Conservation (phyloP, 805 yeast species). For the Isabelozyma rhagii region DNA sequence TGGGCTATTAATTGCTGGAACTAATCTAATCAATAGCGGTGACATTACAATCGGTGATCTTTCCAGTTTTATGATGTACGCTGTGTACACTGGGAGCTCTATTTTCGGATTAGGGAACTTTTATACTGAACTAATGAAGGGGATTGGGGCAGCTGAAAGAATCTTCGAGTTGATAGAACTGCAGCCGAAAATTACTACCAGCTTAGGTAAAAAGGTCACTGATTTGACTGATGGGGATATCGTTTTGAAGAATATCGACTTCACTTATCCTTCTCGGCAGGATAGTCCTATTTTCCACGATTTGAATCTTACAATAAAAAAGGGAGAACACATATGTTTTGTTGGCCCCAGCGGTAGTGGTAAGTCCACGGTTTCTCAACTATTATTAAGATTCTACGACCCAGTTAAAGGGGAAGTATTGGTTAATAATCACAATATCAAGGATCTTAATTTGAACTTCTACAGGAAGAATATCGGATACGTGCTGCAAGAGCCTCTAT, state of each 20-base stretch:
- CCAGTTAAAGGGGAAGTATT: slow-evolving; percentile 61
- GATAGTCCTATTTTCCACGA: slow-evolving; percentile 62
- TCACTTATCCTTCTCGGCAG: slow-evolving; percentile 82
- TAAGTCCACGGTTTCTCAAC: slow-evolving; percentile 80
- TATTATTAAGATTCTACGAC: slow-evolving; percentile 81
- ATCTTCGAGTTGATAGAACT: slow-evolving; percentile 83
- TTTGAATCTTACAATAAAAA: slow-evolving; percentile 56
- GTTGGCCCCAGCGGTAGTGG: slow-evolving; percentile 99
- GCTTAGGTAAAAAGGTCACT: slow-evolving; percentile 51
- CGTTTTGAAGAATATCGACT: slow-evolving; percentile 58
- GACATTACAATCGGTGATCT: slow-evolving; percentile 82
- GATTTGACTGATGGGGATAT: slow-evolving; percentile 50
- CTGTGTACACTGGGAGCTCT: slow-evolving; percentile 90
- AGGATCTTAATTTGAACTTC: slow-evolving; percentile 64
- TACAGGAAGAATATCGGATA: slow-evolving; percentile 78
- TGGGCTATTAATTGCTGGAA: slow-evolving; percentile 76
- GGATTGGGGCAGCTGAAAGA: slow-evolving; percentile 92
- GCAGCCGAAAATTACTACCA: slow-evolving; percentile 66
- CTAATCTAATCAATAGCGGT: slow-evolving; percentile 75
- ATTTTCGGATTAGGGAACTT: slow-evolving; percentile 88
- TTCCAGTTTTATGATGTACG: slow-evolving; percentile 92
- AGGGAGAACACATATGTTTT: slow-evolving; percentile 88
- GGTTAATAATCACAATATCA: slow-evolving; percentile 63
- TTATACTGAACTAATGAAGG: slow-evolving; percentile 93
- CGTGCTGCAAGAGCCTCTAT: slow-evolving; percentile 89